Conservation (phyloP, 2,329 filamentous ascomycete genomes). For the Sphaerulina populicola region DNA sequence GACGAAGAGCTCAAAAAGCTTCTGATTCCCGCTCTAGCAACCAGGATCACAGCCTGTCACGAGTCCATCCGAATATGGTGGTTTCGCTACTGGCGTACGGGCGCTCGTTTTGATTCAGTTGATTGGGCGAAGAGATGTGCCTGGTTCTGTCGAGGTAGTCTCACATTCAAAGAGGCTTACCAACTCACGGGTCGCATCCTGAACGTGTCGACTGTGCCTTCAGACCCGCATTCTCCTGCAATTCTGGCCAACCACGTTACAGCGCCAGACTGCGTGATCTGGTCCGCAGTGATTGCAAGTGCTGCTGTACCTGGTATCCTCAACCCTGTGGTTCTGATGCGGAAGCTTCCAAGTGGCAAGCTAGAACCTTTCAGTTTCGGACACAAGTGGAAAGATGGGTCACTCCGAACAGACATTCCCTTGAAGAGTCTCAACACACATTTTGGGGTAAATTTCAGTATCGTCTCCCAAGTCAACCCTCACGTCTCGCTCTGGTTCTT, state of each 20-base stretch:
- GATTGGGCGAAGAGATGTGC: constrained; percentile 78
- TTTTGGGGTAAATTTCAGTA: constrained; percentile 97
- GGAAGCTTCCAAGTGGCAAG: constrained; percentile 67
- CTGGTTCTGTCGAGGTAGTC: constrained; percentile 86
- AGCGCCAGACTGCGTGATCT: constrained; percentile 92
- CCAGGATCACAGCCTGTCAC: constrained; percentile 74
- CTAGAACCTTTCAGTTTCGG: constrained; percentile 90
- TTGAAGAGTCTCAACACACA: constrained; percentile 89
- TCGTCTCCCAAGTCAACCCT: constrained; percentile 81
- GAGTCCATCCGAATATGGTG: constrained; percentile 71
- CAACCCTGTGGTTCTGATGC: constrained; percentile 89
- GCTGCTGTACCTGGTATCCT: constrained; percentile 93
- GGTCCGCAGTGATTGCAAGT: constrained; percentile 90
- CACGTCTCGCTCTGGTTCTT: constrained; percentile 99
- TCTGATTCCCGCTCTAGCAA: constrained; percentile 76
- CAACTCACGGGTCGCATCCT: constrained; percentile 86
- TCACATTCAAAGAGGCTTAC: constrained; percentile 93
- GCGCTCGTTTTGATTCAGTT: constrained; percentile 85
- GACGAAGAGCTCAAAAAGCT: constrained; percentile 81
- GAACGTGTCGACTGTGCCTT: constrained; percentile 92
- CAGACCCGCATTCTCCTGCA: constrained; percentile 84
- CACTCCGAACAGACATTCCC: constrained; percentile 86
- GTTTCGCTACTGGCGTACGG: constrained; percentile 80
- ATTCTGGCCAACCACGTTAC: constrained; percentile 95
- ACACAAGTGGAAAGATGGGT: constrained; percentile 98